A percentile compares a stretch with the other conserved stretches of the same genome.
These are phyloP conservation scores for Aspergillus puulaauensis DNA, from an alignment of 2,329 filamentous ascomycete genomes.

Conservation along the genomic window DNA sequence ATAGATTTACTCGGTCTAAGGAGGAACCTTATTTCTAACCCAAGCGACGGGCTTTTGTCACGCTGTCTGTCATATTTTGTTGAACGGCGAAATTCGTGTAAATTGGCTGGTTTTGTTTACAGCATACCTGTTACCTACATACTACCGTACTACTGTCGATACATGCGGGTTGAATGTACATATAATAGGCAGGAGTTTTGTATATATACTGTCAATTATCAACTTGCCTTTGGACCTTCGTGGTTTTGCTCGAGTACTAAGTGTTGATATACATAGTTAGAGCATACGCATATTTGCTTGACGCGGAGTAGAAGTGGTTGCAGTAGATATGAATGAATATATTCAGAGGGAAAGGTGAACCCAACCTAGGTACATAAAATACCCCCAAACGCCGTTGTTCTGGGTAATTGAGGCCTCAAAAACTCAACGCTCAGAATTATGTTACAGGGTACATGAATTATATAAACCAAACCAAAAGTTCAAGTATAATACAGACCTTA, in stretches of 20 bases:
- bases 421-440: neutral
- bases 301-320: neutral
- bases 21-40: neutral
- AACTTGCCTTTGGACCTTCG: neutral
- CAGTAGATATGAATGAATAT: neutral
- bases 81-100: neutral
- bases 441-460: neutral
- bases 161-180: conserved; percentile 4
- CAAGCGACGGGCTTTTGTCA: neutral
- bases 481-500: neutral
- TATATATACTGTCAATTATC: conserved; percentile 3
- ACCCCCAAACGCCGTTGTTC: neutral
- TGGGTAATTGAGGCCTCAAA: neutral
- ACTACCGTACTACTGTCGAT: neutral
- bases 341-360: neutral
- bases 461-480: neutral
- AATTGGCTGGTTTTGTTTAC: conserved; percentile 5
- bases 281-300: neutral
- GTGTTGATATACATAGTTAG: no score
- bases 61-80: conserved; percentile 3
- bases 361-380: neutral
- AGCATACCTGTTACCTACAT: conserved; percentile 5
- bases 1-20: conserved; percentile 15
- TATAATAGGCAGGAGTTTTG: neutral
- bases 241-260: no score